These are phyloP conservation scores for Stemphylium lycopersici DNA, from an alignment of 2,329 filamentous ascomycete species.

Conservation along the genomic window DNA sequence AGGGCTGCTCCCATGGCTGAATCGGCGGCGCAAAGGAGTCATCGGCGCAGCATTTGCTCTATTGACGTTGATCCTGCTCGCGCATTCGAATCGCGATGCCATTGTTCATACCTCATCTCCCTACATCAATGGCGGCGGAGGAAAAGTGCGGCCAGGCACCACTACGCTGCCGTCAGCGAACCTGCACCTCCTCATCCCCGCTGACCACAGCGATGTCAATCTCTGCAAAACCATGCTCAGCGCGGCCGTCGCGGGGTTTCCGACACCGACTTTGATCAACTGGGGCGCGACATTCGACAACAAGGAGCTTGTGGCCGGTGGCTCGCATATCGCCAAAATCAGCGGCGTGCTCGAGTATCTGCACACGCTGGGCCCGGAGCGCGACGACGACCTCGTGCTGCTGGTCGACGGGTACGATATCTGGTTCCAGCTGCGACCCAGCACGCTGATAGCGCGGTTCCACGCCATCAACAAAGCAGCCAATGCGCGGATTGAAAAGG, in stretches of 20 bases:
- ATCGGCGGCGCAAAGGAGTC: neutral
- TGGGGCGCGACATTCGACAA: neutral
- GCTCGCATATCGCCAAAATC: conserved; percentile 3
- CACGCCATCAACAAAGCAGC: conserved; percentile 2
- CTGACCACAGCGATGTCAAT: conserved; percentile 2
- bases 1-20: neutral
- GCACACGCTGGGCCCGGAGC: neutral
- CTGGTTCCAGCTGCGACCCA: conserved; percentile 4
- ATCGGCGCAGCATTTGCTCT: neutral
- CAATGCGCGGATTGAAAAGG: neutral
- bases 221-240: conserved; percentile 4
- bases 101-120: too few relatives aligned
- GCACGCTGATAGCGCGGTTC: neutral
- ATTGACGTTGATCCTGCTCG: neutral
- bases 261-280: conserved; percentile 4
- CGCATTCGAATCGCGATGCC: neutral
- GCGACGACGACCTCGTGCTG: neutral
- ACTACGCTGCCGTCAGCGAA: neutral
- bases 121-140: neutral
- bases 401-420: conserved; percentile 5
- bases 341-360: conserved; percentile 3
- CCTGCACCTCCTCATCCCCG: conserved; percentile 1
- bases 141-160: neutral
- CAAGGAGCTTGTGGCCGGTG: neutral
- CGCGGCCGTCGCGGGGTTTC: neutral